A percentile compares a stretch with the other conserved stretches of the same genome.
phyloP scores from a whole-genome alignment of 2,329 filamentous ascomycete genomes.

The Penicillium sclerotiorum region DNA sequence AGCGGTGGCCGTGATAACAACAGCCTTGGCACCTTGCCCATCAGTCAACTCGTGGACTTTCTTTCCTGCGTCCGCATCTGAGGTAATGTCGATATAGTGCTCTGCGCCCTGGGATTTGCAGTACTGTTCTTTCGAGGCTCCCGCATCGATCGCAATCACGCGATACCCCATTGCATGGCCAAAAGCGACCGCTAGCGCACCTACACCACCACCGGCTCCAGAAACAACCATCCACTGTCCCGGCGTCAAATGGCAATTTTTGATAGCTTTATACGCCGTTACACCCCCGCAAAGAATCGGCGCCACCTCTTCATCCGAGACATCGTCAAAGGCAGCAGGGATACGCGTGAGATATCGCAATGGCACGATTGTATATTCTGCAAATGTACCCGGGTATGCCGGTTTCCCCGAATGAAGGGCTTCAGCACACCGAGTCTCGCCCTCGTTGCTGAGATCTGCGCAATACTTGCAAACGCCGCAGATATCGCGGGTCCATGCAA shows the following conservation, averaged over 20 bases:
- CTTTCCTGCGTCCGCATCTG: no score
- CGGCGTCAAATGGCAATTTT: conserved; percentile 74
- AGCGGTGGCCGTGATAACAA: no score
- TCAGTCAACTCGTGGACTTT: no score
- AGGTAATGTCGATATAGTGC: no score
- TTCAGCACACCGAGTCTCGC: not conserved
- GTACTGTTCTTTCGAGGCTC: no score
- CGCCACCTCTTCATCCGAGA: conserved; percentile 71
- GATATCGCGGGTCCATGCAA: not conserved
- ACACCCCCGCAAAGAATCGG: conserved; percentile 84
- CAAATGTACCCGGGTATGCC: not conserved
- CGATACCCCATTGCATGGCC: conserved; percentile 86
- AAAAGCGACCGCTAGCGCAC: conserved; percentile 80
- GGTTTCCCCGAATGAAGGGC: not conserved
- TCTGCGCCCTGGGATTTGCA: no score
- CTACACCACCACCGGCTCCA: conserved; percentile 82
- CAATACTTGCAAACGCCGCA: not conserved
- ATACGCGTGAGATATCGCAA: not conserved
- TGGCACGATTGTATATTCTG: not conserved
- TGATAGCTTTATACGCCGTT: conserved; percentile 89
- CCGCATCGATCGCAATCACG: conserved; percentile 79
- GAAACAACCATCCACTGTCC: conserved; percentile 83
- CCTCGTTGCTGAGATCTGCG: no score
- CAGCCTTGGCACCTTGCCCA: no score
- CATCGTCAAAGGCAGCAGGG: no score